A percentile compares a stretch with the other conserved stretches of the same genome.
These are phyloP conservation scores for Cryptosporidium felis DNA, from an alignment of 169 alveolate genomes.

Conservation along the genomic window DNA sequence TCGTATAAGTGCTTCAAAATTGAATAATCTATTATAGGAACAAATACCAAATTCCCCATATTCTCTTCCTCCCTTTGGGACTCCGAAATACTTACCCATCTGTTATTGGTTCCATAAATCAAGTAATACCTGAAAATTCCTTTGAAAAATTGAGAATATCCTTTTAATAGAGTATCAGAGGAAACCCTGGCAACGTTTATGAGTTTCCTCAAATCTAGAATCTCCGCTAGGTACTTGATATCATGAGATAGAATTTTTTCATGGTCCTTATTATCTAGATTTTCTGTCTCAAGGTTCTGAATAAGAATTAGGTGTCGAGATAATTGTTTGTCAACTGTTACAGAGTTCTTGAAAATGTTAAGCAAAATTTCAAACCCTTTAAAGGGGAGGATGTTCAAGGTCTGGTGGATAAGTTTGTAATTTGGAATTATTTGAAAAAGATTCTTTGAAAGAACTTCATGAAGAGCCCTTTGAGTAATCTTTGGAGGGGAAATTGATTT, in stretches of 20 bases:
- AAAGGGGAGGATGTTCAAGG: not conserved
- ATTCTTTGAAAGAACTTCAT: not conserved
- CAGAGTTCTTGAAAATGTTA: not conserved
- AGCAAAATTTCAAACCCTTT: constrained; percentile 7
- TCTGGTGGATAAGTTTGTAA: not conserved
- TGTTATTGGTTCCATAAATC: constrained; percentile 33
- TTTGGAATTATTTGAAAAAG: constrained; percentile 1
- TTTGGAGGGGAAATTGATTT: constrained; percentile 8
- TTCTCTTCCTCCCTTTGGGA: not conserved
- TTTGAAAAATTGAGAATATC: constrained; percentile 20
- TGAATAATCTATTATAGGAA: constrained; percentile 12
- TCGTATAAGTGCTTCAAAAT: not conserved
- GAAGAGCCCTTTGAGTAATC: not conserved
- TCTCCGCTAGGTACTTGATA: not conserved
- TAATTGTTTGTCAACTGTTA: not conserved
- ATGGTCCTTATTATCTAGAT: not conserved
- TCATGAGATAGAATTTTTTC: not conserved
- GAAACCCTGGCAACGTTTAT: not conserved
- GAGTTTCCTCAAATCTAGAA: not conserved
- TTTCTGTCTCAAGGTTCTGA: not conserved
- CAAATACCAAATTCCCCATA: not conserved
- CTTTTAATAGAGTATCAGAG: not conserved
- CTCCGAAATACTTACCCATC: not conserved
- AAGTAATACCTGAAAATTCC: constrained; percentile 27
- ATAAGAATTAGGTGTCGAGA: not conserved